Conservation (phyloP, 1,284 basidiomycete species). For the Hymenochaete sp. region DNA sequence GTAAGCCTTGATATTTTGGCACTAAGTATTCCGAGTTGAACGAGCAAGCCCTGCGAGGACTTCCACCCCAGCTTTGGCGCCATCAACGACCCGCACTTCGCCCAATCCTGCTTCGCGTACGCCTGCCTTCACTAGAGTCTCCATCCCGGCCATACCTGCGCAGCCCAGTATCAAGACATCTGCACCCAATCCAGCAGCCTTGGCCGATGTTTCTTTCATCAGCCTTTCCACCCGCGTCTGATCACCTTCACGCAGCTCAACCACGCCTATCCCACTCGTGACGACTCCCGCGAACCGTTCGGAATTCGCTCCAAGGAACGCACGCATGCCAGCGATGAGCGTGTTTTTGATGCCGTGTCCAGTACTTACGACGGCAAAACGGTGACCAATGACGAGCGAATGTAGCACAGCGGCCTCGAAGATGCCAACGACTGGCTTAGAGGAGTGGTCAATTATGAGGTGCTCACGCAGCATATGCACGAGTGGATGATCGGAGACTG, state of each 20-base stretch:
- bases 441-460: constrained; percentile 17
- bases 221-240: constrained; percentile 28
- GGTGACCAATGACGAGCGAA: constrained; percentile 26
- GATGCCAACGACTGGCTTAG: constrained; percentile 36
- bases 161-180: constrained; percentile 37
- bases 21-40: too few relatives aligned
- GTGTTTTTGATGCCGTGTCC: constrained; percentile 37
- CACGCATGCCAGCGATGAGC: constrained; percentile 29
- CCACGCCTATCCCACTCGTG: constrained; percentile 35
- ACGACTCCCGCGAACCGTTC: constrained; percentile 32
- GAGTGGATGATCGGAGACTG: constrained; percentile 37
- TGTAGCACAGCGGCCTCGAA: constrained; percentile 37
- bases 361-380: constrained; percentile 43
- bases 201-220: constrained; percentile 29
- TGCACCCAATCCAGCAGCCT: constrained; percentile 23
- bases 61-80: constrained; percentile 29
- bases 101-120: constrained; percentile 28
- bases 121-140: constrained; percentile 30
- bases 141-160: constrained; percentile 42
- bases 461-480: constrained; percentile 32
- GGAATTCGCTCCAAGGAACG: constrained; percentile 15
- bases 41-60: constrained; percentile 5
- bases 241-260: constrained; percentile 33
- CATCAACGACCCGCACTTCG: constrained; percentile 35
- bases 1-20: too few relatives aligned